Evolutionary conservation across 2,329 filamentous ascomycete species (phyloP), one percentile per base, ranked within the genome.

Genomic region (Diaporthe sp.): DNA sequence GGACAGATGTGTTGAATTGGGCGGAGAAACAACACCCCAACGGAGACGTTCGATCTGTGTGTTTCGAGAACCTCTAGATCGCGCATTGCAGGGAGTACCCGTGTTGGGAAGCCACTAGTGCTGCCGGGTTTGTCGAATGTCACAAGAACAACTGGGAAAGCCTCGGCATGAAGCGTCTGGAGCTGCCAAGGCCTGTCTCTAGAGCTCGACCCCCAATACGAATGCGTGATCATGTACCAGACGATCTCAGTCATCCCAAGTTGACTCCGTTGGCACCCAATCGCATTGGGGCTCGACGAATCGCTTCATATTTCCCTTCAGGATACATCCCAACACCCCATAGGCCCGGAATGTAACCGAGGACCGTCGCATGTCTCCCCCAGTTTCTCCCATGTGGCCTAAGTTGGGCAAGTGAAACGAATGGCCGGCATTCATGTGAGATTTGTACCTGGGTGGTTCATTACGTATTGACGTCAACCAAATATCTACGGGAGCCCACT

Each of bases 261-360:
- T 53, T 39, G 8, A 51, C 6, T 39, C n/a, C 22, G 22, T 28
- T 37, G 22, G 8, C 22, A 39, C 65, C 65, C 65, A 68, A 68
- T 68, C 65, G 65, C 65, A 53, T 68, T 17, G 65, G 13, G 15
- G 22, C 9, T 19, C 4, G 46, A 53, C 46, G 15, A 53, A 53
- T 68, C 65, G 65, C 65, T 68, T 68, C 65, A 51, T 17, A 53
- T 68, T 68, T 42, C 65, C 65, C n/a, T 39, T 25, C 31, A 15
- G 13, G 31, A 68, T 19, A 1, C 65, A 68, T 53, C 46, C 65
- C 46, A 53, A 53, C 65, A 37, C 46, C 7, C n/a, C n/a, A 28
- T 8, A 34, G 28, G 31, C 6, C 3, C 46, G 65, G 46, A 53
- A 68, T 53, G 65, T 39, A 68, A 53, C 65, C 65, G 65, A 68